Conservation (phyloP, 208 protist species). For the Acanthamoeba healyi region DNA sequence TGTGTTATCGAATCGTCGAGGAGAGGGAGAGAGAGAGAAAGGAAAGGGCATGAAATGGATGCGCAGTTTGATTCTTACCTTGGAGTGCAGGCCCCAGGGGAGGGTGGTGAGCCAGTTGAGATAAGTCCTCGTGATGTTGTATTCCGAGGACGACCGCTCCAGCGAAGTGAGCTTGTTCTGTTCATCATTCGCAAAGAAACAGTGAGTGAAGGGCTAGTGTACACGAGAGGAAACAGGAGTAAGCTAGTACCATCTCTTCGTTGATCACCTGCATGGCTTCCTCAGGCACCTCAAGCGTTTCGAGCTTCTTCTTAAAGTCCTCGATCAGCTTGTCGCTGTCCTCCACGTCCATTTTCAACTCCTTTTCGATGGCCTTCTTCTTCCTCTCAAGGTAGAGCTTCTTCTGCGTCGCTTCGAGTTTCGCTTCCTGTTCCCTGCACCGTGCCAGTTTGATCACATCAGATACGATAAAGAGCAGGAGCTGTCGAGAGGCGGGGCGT, state of each 20-base stretch:
- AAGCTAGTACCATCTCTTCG: constrained; percentile 79
- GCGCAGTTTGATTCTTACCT: too few relatives aligned
- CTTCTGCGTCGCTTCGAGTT: constrained; percentile 70
- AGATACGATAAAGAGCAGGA: too few relatives aligned
- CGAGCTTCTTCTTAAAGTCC: constrained; percentile 86
- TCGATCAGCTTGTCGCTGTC: constrained; percentile 89
- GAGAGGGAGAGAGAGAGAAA: too few relatives aligned
- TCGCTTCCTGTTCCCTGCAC: constrained; percentile 75
- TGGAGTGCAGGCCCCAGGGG: neutral
- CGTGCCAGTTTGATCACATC: too few relatives aligned
- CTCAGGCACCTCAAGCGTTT: constrained; percentile 73
- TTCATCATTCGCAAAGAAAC: constrained; percentile 81
- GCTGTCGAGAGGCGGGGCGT: too few relatives aligned
- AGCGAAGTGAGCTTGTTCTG: constrained; percentile 85
- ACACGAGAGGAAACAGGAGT: neutral
- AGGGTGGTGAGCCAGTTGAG: constrained; percentile 90
- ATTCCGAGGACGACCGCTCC: constrained; percentile 89
- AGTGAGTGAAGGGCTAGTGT: neutral
- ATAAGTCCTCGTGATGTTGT: constrained; percentile 91
- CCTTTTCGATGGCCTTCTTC: constrained; percentile 83
- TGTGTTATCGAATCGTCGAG: too few relatives aligned
- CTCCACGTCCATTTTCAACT: constrained; percentile 88
- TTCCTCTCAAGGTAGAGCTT: constrained; percentile 86
- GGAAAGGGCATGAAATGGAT: too few relatives aligned
- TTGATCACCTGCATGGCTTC: constrained; percentile 73